Evolutionary conservation across 306 rosid species (phyloP).

Genomic region (Rosa lucieae): DNA sequence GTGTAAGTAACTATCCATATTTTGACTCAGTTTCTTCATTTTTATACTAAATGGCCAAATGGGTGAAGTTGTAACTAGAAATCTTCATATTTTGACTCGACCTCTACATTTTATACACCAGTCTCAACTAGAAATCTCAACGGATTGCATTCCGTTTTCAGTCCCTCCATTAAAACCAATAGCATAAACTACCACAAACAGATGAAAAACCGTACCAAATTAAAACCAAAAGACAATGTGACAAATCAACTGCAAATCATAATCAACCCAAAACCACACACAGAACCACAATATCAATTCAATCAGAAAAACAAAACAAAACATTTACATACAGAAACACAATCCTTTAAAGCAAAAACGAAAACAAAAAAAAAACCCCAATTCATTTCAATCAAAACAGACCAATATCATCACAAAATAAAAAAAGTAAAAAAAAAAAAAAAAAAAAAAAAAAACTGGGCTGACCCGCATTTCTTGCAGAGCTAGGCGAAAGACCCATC

Average conservation of each 20-base stretch:
- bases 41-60: not conserved
- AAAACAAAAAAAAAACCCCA: not conserved
- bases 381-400: not conserved
- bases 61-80: too few species aligned
- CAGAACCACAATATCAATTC: not conserved
- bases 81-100: too few species aligned
- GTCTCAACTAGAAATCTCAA: not conserved
- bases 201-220: too few species aligned
- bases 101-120: not conserved
- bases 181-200: not conserved
- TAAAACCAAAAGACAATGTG: not conserved
- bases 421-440: not conserved
- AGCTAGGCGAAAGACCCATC: constrained; percentile 26
- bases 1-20: not conserved
- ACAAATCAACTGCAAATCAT: not conserved
- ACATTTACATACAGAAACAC: too few species aligned
- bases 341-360: too few species aligned
- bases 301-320: too few species aligned
- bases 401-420: not conserved
- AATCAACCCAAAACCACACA: not conserved
- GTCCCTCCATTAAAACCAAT: not conserved
- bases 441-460: not conserved
- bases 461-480: constrained; percentile 32
- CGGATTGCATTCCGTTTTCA: not conserved
- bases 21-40: not conserved